phyloP scores from a whole-genome alignment of 1,139 yeast genomes.

The Sugiyamaella novakii region DNA sequence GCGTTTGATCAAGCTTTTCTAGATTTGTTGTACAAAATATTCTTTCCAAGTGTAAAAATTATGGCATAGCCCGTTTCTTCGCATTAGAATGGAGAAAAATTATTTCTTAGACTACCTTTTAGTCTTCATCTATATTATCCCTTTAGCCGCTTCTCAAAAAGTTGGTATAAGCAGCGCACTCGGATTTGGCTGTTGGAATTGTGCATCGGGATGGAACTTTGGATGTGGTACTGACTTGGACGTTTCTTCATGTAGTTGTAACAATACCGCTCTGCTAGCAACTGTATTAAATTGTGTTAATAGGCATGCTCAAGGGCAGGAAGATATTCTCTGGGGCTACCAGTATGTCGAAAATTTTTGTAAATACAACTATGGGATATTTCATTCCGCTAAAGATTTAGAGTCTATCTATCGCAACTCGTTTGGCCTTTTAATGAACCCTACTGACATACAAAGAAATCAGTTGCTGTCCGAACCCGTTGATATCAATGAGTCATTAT shows the following conservation, averaged over 20 bases:
- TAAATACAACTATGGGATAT: conserved; percentile 25
- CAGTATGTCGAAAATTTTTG: conserved; percentile 29
- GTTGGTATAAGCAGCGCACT: conserved; percentile 32
- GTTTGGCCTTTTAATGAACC: conserved; percentile 20
- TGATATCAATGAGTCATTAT: conserved; percentile 21
- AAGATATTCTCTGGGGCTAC: conserved; percentile 29
- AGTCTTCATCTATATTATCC: background rate
- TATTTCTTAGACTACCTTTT: background rate
- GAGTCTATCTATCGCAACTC: conserved; percentile 23
- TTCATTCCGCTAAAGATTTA: conserved; percentile 24
- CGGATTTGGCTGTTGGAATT: conserved; percentile 35
- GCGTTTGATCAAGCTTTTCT: conserved; percentile 1
- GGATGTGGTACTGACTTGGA: conserved; percentile 27
- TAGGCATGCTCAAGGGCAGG: conserved; percentile 27
- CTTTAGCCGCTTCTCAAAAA: conserved; percentile 21
- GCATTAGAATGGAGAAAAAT: background rate
- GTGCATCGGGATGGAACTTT: conserved; percentile 31
- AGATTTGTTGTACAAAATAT: background rate
- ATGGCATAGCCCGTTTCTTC: conserved; percentile 1
- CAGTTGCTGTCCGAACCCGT: conserved; percentile 24
- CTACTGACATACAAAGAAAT: conserved; percentile 14
- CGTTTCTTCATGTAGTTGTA: conserved; percentile 28
- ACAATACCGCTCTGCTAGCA: conserved; percentile 29
- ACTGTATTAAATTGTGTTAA: conserved; percentile 32
- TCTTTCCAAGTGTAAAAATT: background rate